Evolutionary conservation across 106 monocot species (phyloP), one percentile per base, ranked within the genome.

Genomic region (Agapanthus africanus): DNA sequence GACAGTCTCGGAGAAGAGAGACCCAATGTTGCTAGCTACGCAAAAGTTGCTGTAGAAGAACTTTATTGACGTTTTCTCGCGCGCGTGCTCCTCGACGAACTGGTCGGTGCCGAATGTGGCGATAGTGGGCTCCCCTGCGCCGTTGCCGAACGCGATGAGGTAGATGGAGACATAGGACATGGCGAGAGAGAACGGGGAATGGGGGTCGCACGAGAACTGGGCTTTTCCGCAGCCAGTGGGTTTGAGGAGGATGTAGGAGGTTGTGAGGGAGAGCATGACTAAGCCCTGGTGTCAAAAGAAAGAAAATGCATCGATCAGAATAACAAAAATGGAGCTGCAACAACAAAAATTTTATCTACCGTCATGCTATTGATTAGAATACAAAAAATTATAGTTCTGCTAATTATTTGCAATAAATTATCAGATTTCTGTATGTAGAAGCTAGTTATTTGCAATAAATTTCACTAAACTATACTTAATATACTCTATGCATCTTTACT

Each of bases 81-180:
- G 47, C 14, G 10, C 36, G n/a, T 67, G 9, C 56, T 74, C 74
- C 26, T 74, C 67, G 10, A 67, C 67, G 14, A 74, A 74, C 19
- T 74, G 74, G 67, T 41, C 56, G 9, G 67, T 31, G 0, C 74
- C 74, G 3, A 74, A 67, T 22, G 74, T 67, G 30, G 66, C 66
- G 4, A 67, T 37, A 19, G 74, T 54, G 8, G 74, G 74, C 56
- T 74, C 67, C 6, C 30, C 40, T 44, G 67, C 66, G 11, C 74
- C 74, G 19, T 66, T 66, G n/a, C 74, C 74, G 11, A 74, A 67
- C 9, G 74, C 74, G 0, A 74, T 16, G 40, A 67, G 66, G n/a
- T 74, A 74, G 31, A 74, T 67, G 14, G 74, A 74, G 32, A 74
- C 30, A 50, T 74, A 67, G 22, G 67, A 74, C 74, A 74, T 74